phyloP scores from a whole-genome alignment of 805 yeast genomes.

The Spathaspora sp. region DNA sequence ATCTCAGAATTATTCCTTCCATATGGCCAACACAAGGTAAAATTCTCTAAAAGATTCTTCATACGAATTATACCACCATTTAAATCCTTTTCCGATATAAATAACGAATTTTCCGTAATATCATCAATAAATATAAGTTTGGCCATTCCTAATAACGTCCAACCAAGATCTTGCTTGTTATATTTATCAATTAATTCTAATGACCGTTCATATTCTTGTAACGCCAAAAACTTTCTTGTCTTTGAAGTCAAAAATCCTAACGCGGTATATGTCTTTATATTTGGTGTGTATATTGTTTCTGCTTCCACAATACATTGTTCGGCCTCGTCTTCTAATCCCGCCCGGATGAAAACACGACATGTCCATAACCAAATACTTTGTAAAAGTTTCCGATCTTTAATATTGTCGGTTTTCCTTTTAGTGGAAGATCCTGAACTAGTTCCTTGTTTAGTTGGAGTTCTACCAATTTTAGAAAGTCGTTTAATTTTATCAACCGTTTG shows the following conservation, averaged over 20 bases:
- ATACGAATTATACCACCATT: slow-evolving; percentile 60
- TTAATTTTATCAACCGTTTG: slow-evolving; percentile 7
- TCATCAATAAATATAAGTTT: slow-evolving; percentile 45
- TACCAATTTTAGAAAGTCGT: slow-evolving; percentile 5
- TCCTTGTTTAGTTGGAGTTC: not conserved
- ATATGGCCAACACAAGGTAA: slow-evolving; percentile 34
- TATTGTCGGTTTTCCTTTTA: not conserved
- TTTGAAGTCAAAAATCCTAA: slow-evolving; percentile 45
- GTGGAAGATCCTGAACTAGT: not conserved
- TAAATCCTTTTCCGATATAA: slow-evolving; percentile 53
- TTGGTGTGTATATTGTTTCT: slow-evolving; percentile 43
- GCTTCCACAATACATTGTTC: slow-evolving; percentile 75
- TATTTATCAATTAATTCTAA: slow-evolving; percentile 37
- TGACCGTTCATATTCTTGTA: slow-evolving; percentile 64
- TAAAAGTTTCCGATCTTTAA: slow-evolving; percentile 35
- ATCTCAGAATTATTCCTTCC: slow-evolving; percentile 50
- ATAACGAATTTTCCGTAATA: slow-evolving; percentile 28
- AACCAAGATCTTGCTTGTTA: slow-evolving; percentile 37
- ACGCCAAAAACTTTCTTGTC: slow-evolving; percentile 44
- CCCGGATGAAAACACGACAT: slow-evolving; percentile 57
- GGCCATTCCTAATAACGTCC: slow-evolving; percentile 54
- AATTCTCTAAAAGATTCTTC: slow-evolving; percentile 41
- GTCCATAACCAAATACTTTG: slow-evolving; percentile 77
- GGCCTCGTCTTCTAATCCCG: slow-evolving; percentile 55
- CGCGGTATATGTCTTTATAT: slow-evolving; percentile 46